These are phyloP conservation scores for Plectosphaerella sp. DNA, from an alignment of 2,329 filamentous ascomycete species.

Conservation along the genomic window DNA sequence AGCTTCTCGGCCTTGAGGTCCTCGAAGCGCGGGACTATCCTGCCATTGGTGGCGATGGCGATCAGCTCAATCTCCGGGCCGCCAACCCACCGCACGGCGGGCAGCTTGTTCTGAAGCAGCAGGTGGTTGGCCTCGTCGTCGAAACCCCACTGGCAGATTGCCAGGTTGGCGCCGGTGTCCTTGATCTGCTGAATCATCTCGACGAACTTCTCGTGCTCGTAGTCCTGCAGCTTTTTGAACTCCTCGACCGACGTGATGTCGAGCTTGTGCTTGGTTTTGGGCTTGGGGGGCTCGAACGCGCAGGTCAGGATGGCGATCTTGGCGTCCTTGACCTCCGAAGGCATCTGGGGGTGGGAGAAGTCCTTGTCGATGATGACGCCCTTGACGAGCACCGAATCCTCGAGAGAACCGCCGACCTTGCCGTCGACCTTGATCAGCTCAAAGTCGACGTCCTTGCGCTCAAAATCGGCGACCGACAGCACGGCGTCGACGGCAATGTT, in stretches of 20 bases:
- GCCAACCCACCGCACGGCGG: conserved; percentile 95
- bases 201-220: conserved; percentile 92
- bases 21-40: conserved; percentile 96
- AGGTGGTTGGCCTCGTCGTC: conserved; percentile 98
- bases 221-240: conserved; percentile 95
- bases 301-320: conserved; percentile 98
- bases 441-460: conserved; percentile 96
- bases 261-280: conserved; percentile 99
- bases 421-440: conserved; percentile 99
- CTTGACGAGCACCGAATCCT: conserved; percentile 92
- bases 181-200: conserved; percentile 99
- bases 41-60: conserved; percentile 95
- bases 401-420: conserved; percentile 90
- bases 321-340: conserved; percentile 87
- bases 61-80: conserved; percentile 98
- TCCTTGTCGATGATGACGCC: conserved; percentile 99
- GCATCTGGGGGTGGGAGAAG: conserved; percentile 99
- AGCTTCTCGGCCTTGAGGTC: conserved; percentile 89
- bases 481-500: conserved; percentile 97
- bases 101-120: conserved; percentile 90
- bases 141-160: conserved; percentile 99
- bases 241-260: conserved; percentile 97
- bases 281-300: conserved; percentile 97
- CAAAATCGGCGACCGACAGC: conserved; percentile 90
- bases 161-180: conserved; percentile 91